Conservation (phyloP, 257 asterid genomes). For the Leonotis leonurus region DNA sequence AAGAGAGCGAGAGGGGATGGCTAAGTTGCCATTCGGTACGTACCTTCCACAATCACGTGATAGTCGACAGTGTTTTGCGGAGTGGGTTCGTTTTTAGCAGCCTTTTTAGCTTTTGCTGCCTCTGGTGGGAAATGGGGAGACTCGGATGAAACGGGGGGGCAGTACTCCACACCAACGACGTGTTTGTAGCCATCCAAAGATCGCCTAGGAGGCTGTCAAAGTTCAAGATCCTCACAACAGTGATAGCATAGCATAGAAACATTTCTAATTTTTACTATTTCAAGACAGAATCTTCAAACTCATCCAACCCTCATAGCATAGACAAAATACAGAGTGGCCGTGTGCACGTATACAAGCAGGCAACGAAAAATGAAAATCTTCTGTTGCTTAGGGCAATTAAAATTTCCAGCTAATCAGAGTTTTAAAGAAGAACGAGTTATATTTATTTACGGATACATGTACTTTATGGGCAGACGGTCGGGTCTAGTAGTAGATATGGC, state of each 20-base stretch:
- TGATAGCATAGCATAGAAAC: too few species aligned
- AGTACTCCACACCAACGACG: constrained; percentile 73
- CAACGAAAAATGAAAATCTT: not conserved
- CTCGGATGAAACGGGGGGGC: constrained; percentile 61
- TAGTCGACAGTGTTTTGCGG: constrained; percentile 49
- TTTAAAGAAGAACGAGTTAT: too few species aligned
- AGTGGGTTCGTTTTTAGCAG: constrained; percentile 74
- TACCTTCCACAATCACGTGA: constrained; percentile 91
- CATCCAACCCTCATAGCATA: too few species aligned
- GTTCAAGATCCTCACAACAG: constrained; percentile 12
- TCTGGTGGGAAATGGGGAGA: constrained; percentile 76
- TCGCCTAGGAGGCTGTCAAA: constrained; percentile 51
- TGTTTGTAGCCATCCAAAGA: constrained; percentile 92
- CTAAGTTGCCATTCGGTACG: too few species aligned
- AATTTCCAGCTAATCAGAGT: not conserved
- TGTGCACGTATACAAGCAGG: too few species aligned
- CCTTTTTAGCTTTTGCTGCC: constrained; percentile 92
- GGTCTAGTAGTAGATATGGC: too few species aligned
- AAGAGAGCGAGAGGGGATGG: too few species aligned
- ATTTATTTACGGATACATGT: too few species aligned
- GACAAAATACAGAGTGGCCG: too few species aligned
- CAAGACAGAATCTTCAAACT: too few species aligned
- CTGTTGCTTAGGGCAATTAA: not conserved
- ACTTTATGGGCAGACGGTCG: too few species aligned
- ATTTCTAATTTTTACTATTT: too few species aligned